Percentiles rank a stretch among this genome's conserved stretches.
phyloP scores from a whole-genome alignment of 1,284 basidiomycete genomes.

The Apiotrichum siamense region DNA sequence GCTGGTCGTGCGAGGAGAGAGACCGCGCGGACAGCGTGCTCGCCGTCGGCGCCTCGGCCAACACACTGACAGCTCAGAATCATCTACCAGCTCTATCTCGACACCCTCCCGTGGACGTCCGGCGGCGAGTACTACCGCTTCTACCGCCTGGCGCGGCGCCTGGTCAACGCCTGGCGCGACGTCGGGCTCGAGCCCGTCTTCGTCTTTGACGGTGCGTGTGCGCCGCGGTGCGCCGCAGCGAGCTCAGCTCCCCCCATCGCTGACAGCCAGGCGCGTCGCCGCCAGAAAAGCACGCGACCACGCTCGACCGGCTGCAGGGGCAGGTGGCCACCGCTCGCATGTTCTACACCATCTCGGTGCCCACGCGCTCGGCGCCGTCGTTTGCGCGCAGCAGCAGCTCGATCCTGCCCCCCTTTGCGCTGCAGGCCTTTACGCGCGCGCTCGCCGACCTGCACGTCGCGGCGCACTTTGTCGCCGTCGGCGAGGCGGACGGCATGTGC shows the following conservation, averaged over 20 bases:
- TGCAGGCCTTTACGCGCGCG: conserved; percentile 59
- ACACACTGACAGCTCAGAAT: conserved; percentile 54
- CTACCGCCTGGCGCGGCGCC: conserved; percentile 51
- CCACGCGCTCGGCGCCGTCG: conserved; percentile 61
- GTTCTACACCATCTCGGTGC: conserved; percentile 74
- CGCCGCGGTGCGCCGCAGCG: background rate
- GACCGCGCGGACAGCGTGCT: too few relatives aligned
- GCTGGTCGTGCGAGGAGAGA: too few relatives aligned
- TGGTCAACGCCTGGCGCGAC: conserved; percentile 63
- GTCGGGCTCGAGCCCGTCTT: conserved; percentile 72
- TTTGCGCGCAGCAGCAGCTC: conserved; percentile 58
- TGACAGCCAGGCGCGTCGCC: conserved; percentile 69
- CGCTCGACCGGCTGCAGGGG: conserved; percentile 57
- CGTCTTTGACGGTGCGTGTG: conserved; percentile 75
- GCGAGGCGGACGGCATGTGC: conserved; percentile 79
- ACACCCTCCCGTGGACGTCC: conserved; percentile 70
- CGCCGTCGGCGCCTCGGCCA: too few relatives aligned
- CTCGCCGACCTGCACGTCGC: conserved; percentile 51
- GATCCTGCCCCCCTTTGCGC: conserved; percentile 68
- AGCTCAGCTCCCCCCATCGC: too few relatives aligned
- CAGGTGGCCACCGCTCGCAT: conserved; percentile 60
- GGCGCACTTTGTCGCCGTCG: conserved; percentile 59
- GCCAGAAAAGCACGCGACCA: conserved; percentile 65
- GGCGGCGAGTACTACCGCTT: conserved; percentile 74
- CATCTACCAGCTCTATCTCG: conserved; percentile 64